Base-by-base conservation (phyloP, 768 basidiomycete species). In the Lactarius tabidus region DNA sequence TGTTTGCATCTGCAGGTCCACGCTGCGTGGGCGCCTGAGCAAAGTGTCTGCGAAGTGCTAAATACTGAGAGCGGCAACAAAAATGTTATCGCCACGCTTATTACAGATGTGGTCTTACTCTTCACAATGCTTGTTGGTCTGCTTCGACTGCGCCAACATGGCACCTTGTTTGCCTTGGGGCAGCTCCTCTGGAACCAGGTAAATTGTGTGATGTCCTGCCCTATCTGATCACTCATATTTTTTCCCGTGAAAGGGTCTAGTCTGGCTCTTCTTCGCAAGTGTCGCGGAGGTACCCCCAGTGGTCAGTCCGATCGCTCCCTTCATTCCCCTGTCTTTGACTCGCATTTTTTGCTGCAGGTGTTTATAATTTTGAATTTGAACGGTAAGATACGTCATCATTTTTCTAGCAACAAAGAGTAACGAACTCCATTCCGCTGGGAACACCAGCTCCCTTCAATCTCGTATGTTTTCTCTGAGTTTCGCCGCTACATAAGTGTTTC, bases 181-280 rank as follows among this genome's bases (percentile, higher is more conserved):
- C 28, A 17, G 6, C 15, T 64, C 35, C 57, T 67, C 8, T 64
- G 35, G 52, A 64, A 17, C 29, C 66, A 64, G 58, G 66, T 64
- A 28, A 23, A 26, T 51, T 2, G 6, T 26, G 48, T 10, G 26
- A 6, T 14, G 14, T 51, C 48, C 26, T 2, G 5, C 10, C 23
- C 14, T 26, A 12, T 26, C 26, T 26, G 26, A 26, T 26, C 48
- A 14, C 26, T 51, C 7, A 51, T 48, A 5, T 23, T n/a, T 48
- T 48, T 51, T 26, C 14, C 6, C 23, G 0, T 51, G 26, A 15
- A 12, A 51, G 48, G 48, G 51, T 35, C 38, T 62, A 14, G 39
- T 62, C 12, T 55, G 61, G 51, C 20, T 62, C 6, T 8, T 55
- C 15, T n/a, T 33, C n/a, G 52, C 61, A 6, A 62, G 36, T 36